Percentiles rank a stretch among this genome's conserved stretches.
These are phyloP conservation scores for barley (Hordeum vulgare) DNA, from an alignment of 176 grass and related monocot genomes.

Conservation along the genomic window MorexV3_pseudomolecules_assembly NC_058523.1:550157519-550158018, in stretches of 20 bases:
- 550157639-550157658: background rate
- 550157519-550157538: constrained; percentile 69
- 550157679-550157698: background rate
- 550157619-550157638: background rate
- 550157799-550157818: background rate
- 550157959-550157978: no score
- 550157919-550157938: no score
- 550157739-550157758: background rate
- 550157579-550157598: background rate
- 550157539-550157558: constrained; percentile 31
- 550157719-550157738: background rate
- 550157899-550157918: no score
- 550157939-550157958: no score
- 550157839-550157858: no score
- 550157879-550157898: no score
- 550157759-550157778: background rate
- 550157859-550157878: no score
- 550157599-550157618: background rate
- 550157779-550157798: background rate
- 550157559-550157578: constrained; percentile 1
- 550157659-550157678: background rate
- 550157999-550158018: no score
- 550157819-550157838: background rate
- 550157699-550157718: background rate
- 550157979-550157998: no score